A percentile compares a stretch with the other conserved stretches of the same genome.
Conservation (phyloP, 192 early-diverging fungal genomes). For the Coemansia sp. region DNA sequence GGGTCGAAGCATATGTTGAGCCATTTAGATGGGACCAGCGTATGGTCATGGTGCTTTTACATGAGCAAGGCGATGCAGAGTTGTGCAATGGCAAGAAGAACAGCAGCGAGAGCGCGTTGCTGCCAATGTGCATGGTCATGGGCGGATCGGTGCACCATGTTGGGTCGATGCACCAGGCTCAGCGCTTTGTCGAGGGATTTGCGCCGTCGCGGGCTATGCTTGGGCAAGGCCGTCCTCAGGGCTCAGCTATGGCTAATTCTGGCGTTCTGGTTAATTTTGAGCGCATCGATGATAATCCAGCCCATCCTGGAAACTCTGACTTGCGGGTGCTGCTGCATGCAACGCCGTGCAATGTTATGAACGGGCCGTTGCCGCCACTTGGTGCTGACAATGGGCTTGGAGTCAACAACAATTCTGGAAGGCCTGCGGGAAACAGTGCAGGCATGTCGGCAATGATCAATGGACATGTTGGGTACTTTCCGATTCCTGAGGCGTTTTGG, state of each 20-base stretch:
- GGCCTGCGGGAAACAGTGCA: conserved; percentile 34
- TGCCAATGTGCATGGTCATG: conserved; percentile 69
- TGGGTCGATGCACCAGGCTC: conserved; percentile 56
- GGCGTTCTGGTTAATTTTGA: conserved; percentile 70
- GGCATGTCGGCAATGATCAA: conserved; percentile 41
- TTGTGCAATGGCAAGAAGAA: conserved; percentile 39
- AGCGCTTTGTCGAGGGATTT: conserved; percentile 66
- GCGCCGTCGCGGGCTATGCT: conserved; percentile 21
- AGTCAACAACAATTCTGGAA: not conserved
- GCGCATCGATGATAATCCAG: conserved; percentile 55
- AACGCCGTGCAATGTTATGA: conserved; percentile 35
- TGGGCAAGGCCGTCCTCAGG: conserved; percentile 22
- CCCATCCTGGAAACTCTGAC: conserved; percentile 41
- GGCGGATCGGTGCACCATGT: conserved; percentile 61
- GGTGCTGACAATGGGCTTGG: conserved; percentile 9
- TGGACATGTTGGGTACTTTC: conserved; percentile 61
- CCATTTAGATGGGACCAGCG: conserved; percentile 86
- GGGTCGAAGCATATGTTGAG: conserved; percentile 67
- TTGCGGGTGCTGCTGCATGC: conserved; percentile 38
- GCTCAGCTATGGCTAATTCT: conserved; percentile 23
- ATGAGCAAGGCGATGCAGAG: conserved; percentile 34
- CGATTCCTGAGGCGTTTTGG: conserved; percentile 77
- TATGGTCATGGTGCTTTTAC: conserved; percentile 65
- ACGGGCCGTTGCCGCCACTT: conserved; percentile 38
- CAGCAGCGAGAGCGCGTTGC: conserved; percentile 59